These are phyloP conservation scores for Cladosporium sp. DNA, from an alignment of 2,329 filamentous ascomycete genomes.

Conservation along the genomic window DNA sequence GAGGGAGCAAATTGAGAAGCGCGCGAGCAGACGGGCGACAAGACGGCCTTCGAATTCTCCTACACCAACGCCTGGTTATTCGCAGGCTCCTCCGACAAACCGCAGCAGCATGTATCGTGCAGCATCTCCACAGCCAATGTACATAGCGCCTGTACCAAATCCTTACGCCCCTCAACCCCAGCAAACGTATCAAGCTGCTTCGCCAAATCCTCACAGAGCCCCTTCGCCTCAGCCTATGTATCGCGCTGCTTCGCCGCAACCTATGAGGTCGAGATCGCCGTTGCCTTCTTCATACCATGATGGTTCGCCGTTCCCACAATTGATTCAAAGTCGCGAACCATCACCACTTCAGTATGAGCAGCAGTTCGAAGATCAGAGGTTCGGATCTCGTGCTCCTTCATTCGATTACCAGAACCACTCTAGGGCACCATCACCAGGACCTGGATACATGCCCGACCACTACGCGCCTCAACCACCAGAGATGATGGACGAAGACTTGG, in stretches of 20 bases:
- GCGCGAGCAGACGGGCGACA: background rate
- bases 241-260: slow-evolving; percentile 39
- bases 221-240: slow-evolving; percentile 31
- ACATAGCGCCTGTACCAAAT: slow-evolving; percentile 18
- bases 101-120: slow-evolving; percentile 24
- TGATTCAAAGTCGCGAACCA: slow-evolving; percentile 30
- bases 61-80: slow-evolving; percentile 40
- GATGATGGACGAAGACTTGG: slow-evolving; percentile 42
- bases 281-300: slow-evolving; percentile 39
- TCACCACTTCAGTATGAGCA: slow-evolving; percentile 25
- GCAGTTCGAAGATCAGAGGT: background rate
- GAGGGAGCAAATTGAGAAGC: slow-evolving; percentile 23
- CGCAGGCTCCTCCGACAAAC: slow-evolving; percentile 6
- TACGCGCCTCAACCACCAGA: background rate
- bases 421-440: slow-evolving; percentile 1
- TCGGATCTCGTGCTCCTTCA: slow-evolving; percentile 24
- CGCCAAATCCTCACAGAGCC: slow-evolving; percentile 11
- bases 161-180: slow-evolving; percentile 31
- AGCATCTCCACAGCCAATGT: slow-evolving; percentile 23
- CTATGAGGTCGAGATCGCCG: slow-evolving; percentile 45
- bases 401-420: slow-evolving; percentile 36
- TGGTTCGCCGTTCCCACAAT: slow-evolving; percentile 36
- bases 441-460: slow-evolving; percentile 36
- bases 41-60: slow-evolving; percentile 32
- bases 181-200: slow-evolving; percentile 29